Conservation (phyloP, 163 green algal genomes). For the Chlorella variabilis region DNA sequence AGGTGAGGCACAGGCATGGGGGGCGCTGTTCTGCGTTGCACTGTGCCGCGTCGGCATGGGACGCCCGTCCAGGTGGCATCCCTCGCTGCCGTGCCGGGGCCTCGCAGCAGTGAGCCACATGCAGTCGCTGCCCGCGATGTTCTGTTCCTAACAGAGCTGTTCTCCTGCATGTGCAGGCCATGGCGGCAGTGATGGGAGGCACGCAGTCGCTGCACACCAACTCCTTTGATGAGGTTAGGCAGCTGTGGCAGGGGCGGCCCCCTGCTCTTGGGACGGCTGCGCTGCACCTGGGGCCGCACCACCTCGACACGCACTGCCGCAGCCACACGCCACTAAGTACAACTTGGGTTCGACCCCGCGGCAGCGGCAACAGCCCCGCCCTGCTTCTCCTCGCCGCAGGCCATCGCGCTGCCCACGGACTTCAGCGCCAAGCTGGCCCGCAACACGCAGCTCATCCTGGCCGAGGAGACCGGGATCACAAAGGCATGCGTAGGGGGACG, state of each 20-base stretch:
- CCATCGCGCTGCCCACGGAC: constrained; percentile 76
- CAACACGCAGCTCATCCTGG: constrained; percentile 77
- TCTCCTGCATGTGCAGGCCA: constrained; percentile 40
- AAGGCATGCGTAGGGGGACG: not conserved
- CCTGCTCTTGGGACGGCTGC: not conserved
- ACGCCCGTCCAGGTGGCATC: no score
- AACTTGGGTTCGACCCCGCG: no score
- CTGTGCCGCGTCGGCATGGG: no score
- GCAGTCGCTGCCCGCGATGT: no score
- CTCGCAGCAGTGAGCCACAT: no score
- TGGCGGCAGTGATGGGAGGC: constrained; percentile 74
- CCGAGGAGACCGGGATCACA: constrained; percentile 64
- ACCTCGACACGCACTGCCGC: not conserved
- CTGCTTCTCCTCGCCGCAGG: constrained; percentile 13
- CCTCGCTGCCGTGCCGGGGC: no score
- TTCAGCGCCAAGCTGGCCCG: constrained; percentile 64
- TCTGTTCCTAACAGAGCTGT: no score
- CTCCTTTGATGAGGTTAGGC: constrained; percentile 70
- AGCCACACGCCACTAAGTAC: no score
- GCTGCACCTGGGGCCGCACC: not conserved
- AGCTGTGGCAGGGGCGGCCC: not conserved
- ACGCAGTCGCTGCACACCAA: constrained; percentile 83
- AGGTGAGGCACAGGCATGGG: constrained; percentile 46
- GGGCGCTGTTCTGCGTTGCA: no score
- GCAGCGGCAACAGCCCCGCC: no score